Percentiles rank a stretch among this genome's conserved stretches.
These are phyloP conservation scores for Xylariaceae sp. DNA, from an alignment of 2,329 filamentous ascomycete species.

Conservation along the genomic window DNA sequence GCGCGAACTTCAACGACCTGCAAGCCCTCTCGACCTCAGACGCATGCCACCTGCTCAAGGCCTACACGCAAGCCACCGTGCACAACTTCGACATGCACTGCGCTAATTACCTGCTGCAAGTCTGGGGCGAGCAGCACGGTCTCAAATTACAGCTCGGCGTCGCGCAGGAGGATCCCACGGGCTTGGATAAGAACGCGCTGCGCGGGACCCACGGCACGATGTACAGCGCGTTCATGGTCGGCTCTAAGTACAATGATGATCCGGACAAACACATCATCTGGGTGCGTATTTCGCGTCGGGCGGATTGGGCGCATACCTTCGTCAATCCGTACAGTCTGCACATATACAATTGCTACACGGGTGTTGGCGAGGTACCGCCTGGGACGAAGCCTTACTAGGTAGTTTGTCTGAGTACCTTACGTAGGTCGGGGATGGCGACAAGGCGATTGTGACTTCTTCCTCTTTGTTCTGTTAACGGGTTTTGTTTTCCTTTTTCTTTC, in stretches of 20 bases:
- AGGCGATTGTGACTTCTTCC: too few species aligned
- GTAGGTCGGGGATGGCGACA: too few species aligned
- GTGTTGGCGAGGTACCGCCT: not conserved
- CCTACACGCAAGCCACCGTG: not conserved
- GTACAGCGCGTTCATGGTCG: conserved; percentile 1
- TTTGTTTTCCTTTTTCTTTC: too few species aligned
- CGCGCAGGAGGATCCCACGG: conserved; percentile 4
- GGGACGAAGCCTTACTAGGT: too few species aligned
- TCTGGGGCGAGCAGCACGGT: conserved; percentile 5
- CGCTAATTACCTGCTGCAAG: not conserved
- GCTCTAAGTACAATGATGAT: conserved; percentile 2
- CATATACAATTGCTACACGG: conserved; percentile 12
- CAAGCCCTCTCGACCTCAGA: not conserved
- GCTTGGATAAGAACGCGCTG: not conserved
- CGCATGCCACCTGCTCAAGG: not conserved
- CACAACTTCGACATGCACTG: conserved; percentile 10
- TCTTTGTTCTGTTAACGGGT: too few species aligned
- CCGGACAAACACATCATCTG: conserved; percentile 14
- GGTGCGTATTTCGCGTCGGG: not conserved
- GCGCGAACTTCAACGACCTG: not conserved
- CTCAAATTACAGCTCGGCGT: conserved; percentile 16
- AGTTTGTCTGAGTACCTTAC: too few species aligned
- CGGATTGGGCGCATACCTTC: not conserved
- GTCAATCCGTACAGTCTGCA: conserved; percentile 1
- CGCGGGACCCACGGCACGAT: not conserved